Evolutionary conservation across 2,329 filamentous ascomycete species (phyloP).

Genomic region (Ophiostoma perfectum): DNA sequence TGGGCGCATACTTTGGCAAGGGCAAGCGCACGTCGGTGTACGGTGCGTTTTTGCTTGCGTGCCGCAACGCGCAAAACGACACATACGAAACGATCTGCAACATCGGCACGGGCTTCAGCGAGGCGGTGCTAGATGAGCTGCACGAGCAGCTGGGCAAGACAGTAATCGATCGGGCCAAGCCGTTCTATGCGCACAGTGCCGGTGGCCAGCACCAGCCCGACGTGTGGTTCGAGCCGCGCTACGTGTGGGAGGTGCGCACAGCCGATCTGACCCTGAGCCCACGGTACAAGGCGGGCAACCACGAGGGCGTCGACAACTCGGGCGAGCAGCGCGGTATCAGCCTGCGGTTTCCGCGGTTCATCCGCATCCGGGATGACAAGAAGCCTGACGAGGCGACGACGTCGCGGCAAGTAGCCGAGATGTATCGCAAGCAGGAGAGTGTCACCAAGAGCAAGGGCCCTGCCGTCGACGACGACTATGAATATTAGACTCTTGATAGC

Average conservation of each 20-base stretch:
- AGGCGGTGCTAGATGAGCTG: slow-evolving; percentile 85
- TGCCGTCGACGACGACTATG: slow-evolving; percentile 91
- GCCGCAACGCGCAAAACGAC: slow-evolving; percentile 76
- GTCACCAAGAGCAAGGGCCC: slow-evolving; percentile 81
- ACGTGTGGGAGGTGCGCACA: slow-evolving; percentile 97
- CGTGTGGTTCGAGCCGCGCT: slow-evolving; percentile 93
- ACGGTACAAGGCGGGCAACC: slow-evolving; percentile 83
- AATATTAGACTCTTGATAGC: slow-evolving; percentile 57
- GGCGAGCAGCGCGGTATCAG: slow-evolving; percentile 71
- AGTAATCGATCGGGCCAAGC: slow-evolving; percentile 84
- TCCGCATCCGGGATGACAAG: slow-evolving; percentile 89
- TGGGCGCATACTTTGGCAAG: slow-evolving; percentile 89
- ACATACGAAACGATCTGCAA: slow-evolving; percentile 96
- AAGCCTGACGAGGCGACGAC: slow-evolving; percentile 86
- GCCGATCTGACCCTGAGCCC: slow-evolving; percentile 91
- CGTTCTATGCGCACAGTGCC: slow-evolving; percentile 82
- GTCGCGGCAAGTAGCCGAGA: slow-evolving; percentile 82
- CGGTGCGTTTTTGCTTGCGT: slow-evolving; percentile 90
- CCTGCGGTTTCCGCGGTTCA: slow-evolving; percentile 86
- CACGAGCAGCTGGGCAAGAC: slow-evolving; percentile 69
- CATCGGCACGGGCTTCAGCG: slow-evolving; percentile 94
- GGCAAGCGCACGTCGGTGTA: slow-evolving; percentile 95
- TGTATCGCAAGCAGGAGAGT: slow-evolving; percentile 94
- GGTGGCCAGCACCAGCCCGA: slow-evolving; percentile 92
- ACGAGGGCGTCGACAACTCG: slow-evolving; percentile 62